Evolutionary conservation across 2,329 filamentous ascomycete species (phyloP).

Genomic region (Arthroderma sp.): DNA sequence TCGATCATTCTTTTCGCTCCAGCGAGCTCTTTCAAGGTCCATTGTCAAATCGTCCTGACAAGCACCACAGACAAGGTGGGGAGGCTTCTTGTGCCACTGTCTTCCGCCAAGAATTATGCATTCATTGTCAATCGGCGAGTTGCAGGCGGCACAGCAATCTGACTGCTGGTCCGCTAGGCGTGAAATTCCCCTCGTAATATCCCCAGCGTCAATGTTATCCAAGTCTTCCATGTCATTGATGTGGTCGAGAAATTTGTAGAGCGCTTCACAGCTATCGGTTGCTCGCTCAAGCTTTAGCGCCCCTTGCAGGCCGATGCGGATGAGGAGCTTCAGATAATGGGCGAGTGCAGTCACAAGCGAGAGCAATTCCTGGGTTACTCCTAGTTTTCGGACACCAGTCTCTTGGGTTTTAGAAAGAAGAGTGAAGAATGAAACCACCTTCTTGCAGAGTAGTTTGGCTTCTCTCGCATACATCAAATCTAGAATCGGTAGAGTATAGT

Average conservation of each 20-base stretch:
- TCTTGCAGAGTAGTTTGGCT: slow-evolving; percentile 98
- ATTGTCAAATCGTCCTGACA: slow-evolving; percentile 63
- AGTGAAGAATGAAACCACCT: slow-evolving; percentile 96
- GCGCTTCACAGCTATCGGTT: slow-evolving; percentile 55
- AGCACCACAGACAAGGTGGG: slow-evolving; percentile 55
- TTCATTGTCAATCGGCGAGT: slow-evolving; percentile 85
- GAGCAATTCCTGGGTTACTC: slow-evolving; percentile 95
- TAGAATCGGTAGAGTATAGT: slow-evolving; percentile 23
- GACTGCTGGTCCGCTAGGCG: slow-evolving; percentile 60
- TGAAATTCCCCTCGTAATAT: slow-evolving; percentile 52
- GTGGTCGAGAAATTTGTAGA: slow-evolving; percentile 72
- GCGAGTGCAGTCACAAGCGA: slow-evolving; percentile 90
- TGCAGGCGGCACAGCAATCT: slow-evolving; percentile 72
- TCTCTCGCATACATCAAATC: slow-evolving; percentile 85
- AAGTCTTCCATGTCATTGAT: slow-evolving; percentile 69
- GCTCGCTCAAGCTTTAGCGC: slow-evolving; percentile 84
- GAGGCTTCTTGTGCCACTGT: slow-evolving; percentile 62
- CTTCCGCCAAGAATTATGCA: slow-evolving; percentile 63
- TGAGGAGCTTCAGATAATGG: slow-evolving; percentile 93
- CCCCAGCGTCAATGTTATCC: slow-evolving; percentile 54
- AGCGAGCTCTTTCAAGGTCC: slow-evolving; percentile 55
- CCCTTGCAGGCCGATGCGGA: slow-evolving; percentile 90
- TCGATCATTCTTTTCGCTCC: slow-evolving; percentile 53
- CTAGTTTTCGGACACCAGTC: slow-evolving; percentile 74
- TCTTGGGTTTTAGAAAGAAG: slow-evolving; percentile 90